Evolutionary conservation across 2,329 filamentous ascomycete species (phyloP).

Genomic region (Microsporum audouinii): DNA sequence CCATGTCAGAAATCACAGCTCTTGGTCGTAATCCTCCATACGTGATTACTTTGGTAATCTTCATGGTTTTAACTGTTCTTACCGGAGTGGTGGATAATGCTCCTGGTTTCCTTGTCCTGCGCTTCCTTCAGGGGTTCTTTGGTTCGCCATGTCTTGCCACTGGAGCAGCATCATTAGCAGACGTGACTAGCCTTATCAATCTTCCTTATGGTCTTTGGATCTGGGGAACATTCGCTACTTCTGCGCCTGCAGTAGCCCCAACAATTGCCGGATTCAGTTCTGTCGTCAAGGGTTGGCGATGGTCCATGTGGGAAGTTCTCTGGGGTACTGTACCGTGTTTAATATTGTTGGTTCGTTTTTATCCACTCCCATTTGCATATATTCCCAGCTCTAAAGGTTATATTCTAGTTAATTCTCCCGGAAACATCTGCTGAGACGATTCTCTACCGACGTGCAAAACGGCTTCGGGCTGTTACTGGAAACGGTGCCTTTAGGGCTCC

Average conservation of each 20-base stretch:
- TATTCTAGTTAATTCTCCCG: constrained; percentile 5
- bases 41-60: constrained; percentile 9
- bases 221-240: neutral
- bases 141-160: constrained; percentile 1
- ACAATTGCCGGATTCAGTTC: neutral
- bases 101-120: constrained; percentile 11
- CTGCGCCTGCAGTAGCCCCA: neutral
- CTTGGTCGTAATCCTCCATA: constrained; percentile 13
- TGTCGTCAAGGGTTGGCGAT: neutral
- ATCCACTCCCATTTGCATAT: neutral
- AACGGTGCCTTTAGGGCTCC: constrained; percentile 8
- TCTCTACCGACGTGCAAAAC: constrained; percentile 12
- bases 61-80: constrained; percentile 13
- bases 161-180: constrained; percentile 6
- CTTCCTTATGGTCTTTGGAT: constrained; percentile 18
- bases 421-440: constrained; percentile 11
- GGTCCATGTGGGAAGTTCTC: constrained; percentile 3
- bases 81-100: constrained; percentile 12
- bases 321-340: neutral
- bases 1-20: constrained; percentile 10
- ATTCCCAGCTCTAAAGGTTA: neutral
- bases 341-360: neutral
- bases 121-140: constrained; percentile 10
- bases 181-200: neutral
- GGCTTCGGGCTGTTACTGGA: constrained; percentile 8